Evolutionary conservation across 192 early-diverging fungal genomes (phyloP).

Genomic region (Chytriomyces confervae): DNA sequence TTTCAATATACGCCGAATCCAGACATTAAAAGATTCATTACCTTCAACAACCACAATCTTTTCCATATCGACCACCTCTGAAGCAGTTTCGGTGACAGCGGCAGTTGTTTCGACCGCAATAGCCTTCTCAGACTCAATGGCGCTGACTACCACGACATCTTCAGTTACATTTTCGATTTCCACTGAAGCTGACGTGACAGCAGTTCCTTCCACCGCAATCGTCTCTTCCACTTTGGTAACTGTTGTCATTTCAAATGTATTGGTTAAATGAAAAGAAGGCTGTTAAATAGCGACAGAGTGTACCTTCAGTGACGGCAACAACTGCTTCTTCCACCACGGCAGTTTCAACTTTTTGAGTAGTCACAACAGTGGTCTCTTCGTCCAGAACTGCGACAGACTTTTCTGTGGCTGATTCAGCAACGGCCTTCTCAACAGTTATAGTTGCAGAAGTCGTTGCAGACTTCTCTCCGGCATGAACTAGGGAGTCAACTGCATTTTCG

Average conservation of each 20-base stretch:
- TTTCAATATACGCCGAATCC: too few species aligned
- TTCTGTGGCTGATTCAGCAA: not conserved
- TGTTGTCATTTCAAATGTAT: too few species aligned
- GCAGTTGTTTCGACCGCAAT: not conserved
- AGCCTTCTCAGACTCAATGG: not conserved
- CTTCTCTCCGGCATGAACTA: not conserved
- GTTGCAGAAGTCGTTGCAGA: not conserved
- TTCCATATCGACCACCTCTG: not conserved
- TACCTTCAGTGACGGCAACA: too few species aligned
- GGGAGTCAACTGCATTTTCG: not conserved
- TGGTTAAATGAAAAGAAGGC: too few species aligned
- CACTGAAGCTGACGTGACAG: not conserved
- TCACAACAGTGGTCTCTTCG: not conserved
- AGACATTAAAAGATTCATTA: too few species aligned
- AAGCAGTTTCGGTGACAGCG: slow-evolving; percentile 4
- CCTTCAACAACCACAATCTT: not conserved
- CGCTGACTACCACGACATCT: not conserved
- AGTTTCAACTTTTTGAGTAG: not conserved
- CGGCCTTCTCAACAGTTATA: not conserved
- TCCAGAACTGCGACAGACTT: not conserved
- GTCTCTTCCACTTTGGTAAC: too few species aligned
- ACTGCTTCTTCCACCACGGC: not conserved
- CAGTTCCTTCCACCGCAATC: too few species aligned
- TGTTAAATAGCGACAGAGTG: too few species aligned
- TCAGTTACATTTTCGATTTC: not conserved